Evolutionary conservation across 805 yeast species (phyloP), one percentile per base, ranked within the genome.

Genomic region (Wickerhamomyces strasburgensis): DNA sequence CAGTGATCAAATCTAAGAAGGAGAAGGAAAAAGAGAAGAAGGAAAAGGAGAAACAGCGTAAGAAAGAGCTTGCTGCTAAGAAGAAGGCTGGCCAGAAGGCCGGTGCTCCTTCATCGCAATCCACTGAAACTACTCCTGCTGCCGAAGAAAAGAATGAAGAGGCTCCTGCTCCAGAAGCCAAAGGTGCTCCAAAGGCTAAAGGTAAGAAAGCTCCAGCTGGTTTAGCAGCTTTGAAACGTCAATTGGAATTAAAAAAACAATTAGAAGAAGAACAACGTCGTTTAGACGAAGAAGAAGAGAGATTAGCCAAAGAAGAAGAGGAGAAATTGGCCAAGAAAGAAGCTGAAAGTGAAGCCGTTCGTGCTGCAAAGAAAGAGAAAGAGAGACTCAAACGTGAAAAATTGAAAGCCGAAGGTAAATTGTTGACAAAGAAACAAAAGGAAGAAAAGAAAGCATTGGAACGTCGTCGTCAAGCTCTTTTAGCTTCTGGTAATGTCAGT

Each of bases 21-120:
- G 98, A 84, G 56, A 84, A 84, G 65, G 94, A 90, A 67, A 89
- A 81, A 68, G 95, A 93, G 63, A 86, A 85, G 78, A 95, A 90
- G 62, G 96, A 89, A 61, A 78, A 76, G 48, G 94, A 84, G 58
- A 90, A 90, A 71, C 85, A 81, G 51, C 74, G 80, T 62, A 90
- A 90, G 81, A 88, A 86, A 67, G 95, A 86, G 51, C 75, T 79
- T 42, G 95, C 96, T 30, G 84, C 80, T 37, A 82, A 78, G 64
- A 88, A 87, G 75, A 88, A 87, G 63, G 80, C 75, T 13, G 31
- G 47, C 19, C 44, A 45, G 27, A 37, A 42, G 54, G 52, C 56
- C 47, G 45, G 21, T 17, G 16, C 19, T n/a, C 32, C 31, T 31
- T 27, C 27, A 3, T 30, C 38, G 14, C 36, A 34, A n/a, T 30